Evolutionary conservation across 2,329 filamentous ascomycete genomes (phyloP).

Genomic region (Simplicillium aogashimaense): DNA sequence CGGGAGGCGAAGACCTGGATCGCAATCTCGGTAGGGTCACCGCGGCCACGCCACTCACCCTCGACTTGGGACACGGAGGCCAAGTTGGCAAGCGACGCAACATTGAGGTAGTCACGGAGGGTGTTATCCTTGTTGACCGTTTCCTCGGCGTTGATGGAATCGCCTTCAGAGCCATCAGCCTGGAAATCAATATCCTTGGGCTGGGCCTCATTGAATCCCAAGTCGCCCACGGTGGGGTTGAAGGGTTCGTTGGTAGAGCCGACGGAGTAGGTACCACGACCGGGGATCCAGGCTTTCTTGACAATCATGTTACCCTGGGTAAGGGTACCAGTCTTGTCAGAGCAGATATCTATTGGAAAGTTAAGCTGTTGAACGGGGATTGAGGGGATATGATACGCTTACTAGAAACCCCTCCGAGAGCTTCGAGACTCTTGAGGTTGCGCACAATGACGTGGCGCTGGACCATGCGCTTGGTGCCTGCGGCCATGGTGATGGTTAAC

Average conservation of each 20-base stretch:
- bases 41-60: constrained; percentile 50
- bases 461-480: constrained; percentile 44
- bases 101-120: constrained; percentile 47
- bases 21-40: constrained; percentile 59
- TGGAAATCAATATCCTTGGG: constrained; percentile 24
- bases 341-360: constrained; percentile 34
- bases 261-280: constrained; percentile 34
- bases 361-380: constrained; percentile 10
- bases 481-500: constrained; percentile 50
- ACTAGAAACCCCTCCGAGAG: constrained; percentile 43
- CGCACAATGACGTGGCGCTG: constrained; percentile 41
- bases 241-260: constrained; percentile 42
- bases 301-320: constrained; percentile 45
- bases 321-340: constrained; percentile 47
- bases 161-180: constrained; percentile 15
- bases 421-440: constrained; percentile 40
- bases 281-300: constrained; percentile 41
- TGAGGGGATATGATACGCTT: constrained; percentile 9
- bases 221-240: constrained; percentile 41
- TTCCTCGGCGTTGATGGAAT: constrained; percentile 13
- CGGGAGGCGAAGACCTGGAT: constrained; percentile 65
- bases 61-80: constrained; percentile 48
- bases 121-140: constrained; percentile 33
- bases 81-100: constrained; percentile 56
- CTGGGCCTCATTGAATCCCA: constrained; percentile 26